These are phyloP conservation scores for Begonia masoniana DNA, from an alignment of 306 rosid species.

Conservation along the genomic window DNA sequence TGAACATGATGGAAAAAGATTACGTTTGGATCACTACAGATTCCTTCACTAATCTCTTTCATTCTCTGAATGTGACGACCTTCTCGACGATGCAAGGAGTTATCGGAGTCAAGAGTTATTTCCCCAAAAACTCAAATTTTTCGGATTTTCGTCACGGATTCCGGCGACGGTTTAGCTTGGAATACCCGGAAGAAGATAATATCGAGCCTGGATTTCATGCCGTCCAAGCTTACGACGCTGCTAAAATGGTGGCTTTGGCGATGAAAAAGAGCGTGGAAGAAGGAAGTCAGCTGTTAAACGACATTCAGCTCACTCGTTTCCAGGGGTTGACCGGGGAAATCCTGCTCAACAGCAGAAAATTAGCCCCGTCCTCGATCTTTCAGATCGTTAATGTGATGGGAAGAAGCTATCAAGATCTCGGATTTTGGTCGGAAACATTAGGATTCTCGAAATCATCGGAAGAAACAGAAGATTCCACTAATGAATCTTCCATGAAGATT, in stretches of 20 bases:
- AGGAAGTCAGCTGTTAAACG: conserved; percentile 12
- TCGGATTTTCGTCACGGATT: conserved; percentile 15
- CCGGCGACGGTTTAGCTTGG: conserved; percentile 12
- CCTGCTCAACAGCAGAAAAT: conserved; percentile 12
- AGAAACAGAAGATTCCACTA: not conserved
- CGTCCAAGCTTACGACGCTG: conserved; percentile 38
- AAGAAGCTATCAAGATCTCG: conserved; percentile 25
- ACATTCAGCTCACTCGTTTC: conserved; percentile 15
- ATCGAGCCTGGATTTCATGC: conserved; percentile 35
- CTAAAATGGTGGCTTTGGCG: conserved; percentile 21
- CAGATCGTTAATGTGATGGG: conserved; percentile 37
- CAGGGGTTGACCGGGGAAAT: conserved; percentile 18
- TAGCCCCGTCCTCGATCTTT: conserved; percentile 10
- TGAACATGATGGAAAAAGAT: conserved; percentile 36
- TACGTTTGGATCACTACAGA: conserved; percentile 49
- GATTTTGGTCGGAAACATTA: conserved; percentile 33
- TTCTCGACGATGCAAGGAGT: conserved; percentile 36
- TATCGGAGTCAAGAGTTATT: conserved; percentile 31
- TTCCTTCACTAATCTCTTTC: conserved; percentile 29
- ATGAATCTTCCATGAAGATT: conserved; percentile 17
- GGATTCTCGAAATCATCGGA: conserved; percentile 16
- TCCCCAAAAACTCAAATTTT: conserved; percentile 8
- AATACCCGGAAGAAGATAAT: conserved; percentile 20
- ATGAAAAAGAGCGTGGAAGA: conserved; percentile 10
- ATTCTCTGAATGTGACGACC: conserved; percentile 33